Percentiles rank a stretch among this genome's conserved stretches.
Conservation (phyloP, 345 rosid genomes). For the Murraya koenigii region DNA sequence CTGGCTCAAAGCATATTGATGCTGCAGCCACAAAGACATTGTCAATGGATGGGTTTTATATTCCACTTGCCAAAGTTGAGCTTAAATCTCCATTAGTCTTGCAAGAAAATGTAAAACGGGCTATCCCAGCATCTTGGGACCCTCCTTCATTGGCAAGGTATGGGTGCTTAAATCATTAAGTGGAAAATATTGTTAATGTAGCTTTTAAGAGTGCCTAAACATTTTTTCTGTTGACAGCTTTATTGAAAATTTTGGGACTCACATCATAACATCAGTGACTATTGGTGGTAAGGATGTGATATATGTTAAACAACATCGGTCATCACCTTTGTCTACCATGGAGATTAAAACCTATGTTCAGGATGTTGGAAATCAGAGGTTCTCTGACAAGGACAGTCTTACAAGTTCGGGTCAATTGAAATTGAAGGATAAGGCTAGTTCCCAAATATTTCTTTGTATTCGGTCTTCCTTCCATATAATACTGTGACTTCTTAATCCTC, state of each 20-base stretch:
- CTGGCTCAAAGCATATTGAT: slow-evolving; percentile 56
- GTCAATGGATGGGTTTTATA: slow-evolving; percentile 56
- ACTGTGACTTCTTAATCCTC: neutral
- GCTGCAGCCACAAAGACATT: slow-evolving; percentile 58
- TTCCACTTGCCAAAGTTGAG: slow-evolving; percentile 60
- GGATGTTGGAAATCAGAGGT: slow-evolving; percentile 71
- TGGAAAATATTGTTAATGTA: slow-evolving; percentile 5
- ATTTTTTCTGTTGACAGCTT: slow-evolving; percentile 44
- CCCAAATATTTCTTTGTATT: slow-evolving; percentile 10
- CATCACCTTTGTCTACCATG: slow-evolving; percentile 56
- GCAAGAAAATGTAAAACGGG: slow-evolving; percentile 50
- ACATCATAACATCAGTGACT: slow-evolving; percentile 62
- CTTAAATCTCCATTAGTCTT: slow-evolving; percentile 36
- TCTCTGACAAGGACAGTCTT: slow-evolving; percentile 38
- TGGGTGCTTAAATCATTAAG: neutral
- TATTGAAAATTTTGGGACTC: slow-evolving; percentile 73
- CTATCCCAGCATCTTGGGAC: slow-evolving; percentile 61
- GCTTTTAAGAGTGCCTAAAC: slow-evolving; percentile 15
- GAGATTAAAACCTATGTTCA: slow-evolving; percentile 62
- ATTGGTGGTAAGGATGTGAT: slow-evolving; percentile 76
- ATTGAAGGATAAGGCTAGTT: slow-evolving; percentile 71
- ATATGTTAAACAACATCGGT: slow-evolving; percentile 65
- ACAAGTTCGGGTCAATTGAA: slow-evolving; percentile 50
- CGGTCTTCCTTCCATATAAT: neutral
- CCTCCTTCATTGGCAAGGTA: slow-evolving; percentile 68